These are phyloP conservation scores for Cystobasidium pallidum DNA, from an alignment of 1,284 basidiomycete species.

Conservation along the genomic window DNA sequence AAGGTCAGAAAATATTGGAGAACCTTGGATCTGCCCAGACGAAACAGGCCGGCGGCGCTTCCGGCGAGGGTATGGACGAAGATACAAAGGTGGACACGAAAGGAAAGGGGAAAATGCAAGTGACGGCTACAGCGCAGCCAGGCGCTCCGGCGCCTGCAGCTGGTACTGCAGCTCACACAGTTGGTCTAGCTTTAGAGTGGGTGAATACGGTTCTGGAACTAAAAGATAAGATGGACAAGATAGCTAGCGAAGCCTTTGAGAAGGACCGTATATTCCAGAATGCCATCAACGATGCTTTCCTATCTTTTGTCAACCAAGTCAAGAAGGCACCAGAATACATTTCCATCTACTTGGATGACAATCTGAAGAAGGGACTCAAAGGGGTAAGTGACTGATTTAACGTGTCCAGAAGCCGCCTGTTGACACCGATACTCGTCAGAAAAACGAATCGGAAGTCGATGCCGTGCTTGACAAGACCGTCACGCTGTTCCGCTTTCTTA, in stretches of 20 bases:
- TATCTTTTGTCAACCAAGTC: constrained; percentile 88
- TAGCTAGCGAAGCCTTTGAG: constrained; percentile 74
- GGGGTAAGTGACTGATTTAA: constrained; percentile 69
- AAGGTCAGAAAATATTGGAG: constrained; percentile 81
- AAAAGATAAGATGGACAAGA: constrained; percentile 84
- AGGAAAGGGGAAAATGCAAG: constrained; percentile 62
- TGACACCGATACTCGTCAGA: constrained; percentile 69
- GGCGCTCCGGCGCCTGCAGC: constrained; percentile 53
- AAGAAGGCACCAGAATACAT: constrained; percentile 89
- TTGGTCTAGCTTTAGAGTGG: constrained; percentile 78
- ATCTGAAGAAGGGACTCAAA: constrained; percentile 92
- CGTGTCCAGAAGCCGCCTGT: too few species aligned
- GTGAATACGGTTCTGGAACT: constrained; percentile 88
- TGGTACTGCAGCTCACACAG: constrained; percentile 46
- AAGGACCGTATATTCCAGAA: constrained; percentile 79
- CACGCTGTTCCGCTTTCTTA: constrained; percentile 88
- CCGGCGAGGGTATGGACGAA: constrained; percentile 55
- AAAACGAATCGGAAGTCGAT: constrained; percentile 92
- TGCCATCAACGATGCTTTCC: constrained; percentile 88
- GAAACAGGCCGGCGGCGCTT: constrained; percentile 45
- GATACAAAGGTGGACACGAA: constrained; percentile 47
- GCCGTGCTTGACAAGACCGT: constrained; percentile 89
- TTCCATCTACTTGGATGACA: constrained; percentile 95
- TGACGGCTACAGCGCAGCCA: constrained; percentile 59
- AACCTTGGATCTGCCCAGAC: constrained; percentile 48